Conservation (phyloP, 2,329 filamentous ascomycete genomes). For the Aspergillus clavatus region DNA sequence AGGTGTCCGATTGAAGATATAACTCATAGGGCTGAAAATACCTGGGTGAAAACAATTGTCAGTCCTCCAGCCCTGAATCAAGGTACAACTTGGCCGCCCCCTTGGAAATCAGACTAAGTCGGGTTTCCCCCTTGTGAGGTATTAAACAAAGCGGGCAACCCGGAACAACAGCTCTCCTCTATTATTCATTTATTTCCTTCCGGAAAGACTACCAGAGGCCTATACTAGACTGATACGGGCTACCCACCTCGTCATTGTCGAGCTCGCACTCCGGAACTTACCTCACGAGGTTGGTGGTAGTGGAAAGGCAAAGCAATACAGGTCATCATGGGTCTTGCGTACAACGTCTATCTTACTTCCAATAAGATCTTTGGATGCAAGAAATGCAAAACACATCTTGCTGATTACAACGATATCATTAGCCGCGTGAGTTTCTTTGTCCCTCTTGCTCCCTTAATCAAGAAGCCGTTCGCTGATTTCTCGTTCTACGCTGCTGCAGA, state of each 20-base stretch:
- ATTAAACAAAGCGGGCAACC: neutral
- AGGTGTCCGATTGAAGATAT: neutral
- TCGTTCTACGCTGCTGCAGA: slow-evolving; percentile 50
- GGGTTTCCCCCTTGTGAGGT: neutral
- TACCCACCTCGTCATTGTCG: slow-evolving; percentile 9
- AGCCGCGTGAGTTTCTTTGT: slow-evolving; percentile 63
- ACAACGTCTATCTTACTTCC: slow-evolving; percentile 86
- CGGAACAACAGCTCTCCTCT: slow-evolving; percentile 1
- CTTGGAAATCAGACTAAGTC: neutral
- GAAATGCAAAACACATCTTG: slow-evolving; percentile 89
- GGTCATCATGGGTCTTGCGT: slow-evolving; percentile 71
- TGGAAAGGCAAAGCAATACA: slow-evolving; percentile 14
- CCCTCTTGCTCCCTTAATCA: slow-evolving; percentile 2
- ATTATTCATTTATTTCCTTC: neutral
- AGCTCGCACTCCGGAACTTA: slow-evolving; percentile 20
- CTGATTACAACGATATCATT: slow-evolving; percentile 93
- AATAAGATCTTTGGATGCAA: slow-evolving; percentile 89
- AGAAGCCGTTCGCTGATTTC: slow-evolving; percentile 8
- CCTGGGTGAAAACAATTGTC: neutral
- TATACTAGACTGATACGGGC: slow-evolving; percentile 1
- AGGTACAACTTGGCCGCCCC: no score
- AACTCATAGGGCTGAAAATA: neutral
- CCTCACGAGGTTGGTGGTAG: slow-evolving; percentile 11
- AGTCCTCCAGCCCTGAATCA: neutral
- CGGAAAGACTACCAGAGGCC: neutral